Evolutionary conservation across 2,329 filamentous ascomycete genomes (phyloP).

Genomic region (Madurella fahalii): DNA sequence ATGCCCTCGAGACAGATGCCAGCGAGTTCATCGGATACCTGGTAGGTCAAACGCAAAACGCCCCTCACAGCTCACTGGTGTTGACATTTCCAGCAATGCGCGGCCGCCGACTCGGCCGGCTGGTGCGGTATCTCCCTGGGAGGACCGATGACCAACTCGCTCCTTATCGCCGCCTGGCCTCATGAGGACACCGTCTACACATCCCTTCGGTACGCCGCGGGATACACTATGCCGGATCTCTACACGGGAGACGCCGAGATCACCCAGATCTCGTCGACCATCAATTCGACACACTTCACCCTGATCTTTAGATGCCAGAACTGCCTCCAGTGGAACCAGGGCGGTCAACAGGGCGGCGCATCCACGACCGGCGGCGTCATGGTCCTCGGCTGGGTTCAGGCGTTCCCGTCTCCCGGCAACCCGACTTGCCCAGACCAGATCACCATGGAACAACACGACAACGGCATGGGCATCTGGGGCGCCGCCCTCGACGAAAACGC

Average conservation of each 20-base stretch:
- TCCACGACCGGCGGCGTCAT: constrained; percentile 28
- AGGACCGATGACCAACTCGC: constrained; percentile 49
- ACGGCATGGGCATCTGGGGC: constrained; percentile 31
- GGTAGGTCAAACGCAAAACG: constrained; percentile 31
- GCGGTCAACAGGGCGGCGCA: constrained; percentile 39
- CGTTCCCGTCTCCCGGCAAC: constrained; percentile 37
- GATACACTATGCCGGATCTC: constrained; percentile 50
- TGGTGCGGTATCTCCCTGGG: constrained; percentile 52
- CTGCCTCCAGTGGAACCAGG: constrained; percentile 46
- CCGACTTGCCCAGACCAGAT: constrained; percentile 31
- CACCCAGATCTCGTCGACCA: constrained; percentile 49
- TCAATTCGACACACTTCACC: constrained; percentile 53
- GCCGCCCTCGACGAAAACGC: constrained; percentile 27
- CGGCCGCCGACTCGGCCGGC: constrained; percentile 39
- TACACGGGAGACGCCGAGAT: constrained; percentile 57
- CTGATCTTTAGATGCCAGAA: constrained; percentile 57
- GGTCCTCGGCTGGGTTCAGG: constrained; percentile 49
- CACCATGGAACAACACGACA: constrained; percentile 32
- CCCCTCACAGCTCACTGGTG: background rate
- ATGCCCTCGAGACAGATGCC: constrained; percentile 40
- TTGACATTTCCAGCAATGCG: constrained; percentile 36
- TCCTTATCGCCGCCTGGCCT: constrained; percentile 52
- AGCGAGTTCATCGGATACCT: constrained; percentile 53
- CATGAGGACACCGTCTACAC: constrained; percentile 45
- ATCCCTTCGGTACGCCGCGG: constrained; percentile 49